Percentiles rank a stretch among this genome's conserved stretches.
Evolutionary conservation across 1,139 yeast species (phyloP).

Genomic region (Keqinozyma sinolaborantium): DNA sequence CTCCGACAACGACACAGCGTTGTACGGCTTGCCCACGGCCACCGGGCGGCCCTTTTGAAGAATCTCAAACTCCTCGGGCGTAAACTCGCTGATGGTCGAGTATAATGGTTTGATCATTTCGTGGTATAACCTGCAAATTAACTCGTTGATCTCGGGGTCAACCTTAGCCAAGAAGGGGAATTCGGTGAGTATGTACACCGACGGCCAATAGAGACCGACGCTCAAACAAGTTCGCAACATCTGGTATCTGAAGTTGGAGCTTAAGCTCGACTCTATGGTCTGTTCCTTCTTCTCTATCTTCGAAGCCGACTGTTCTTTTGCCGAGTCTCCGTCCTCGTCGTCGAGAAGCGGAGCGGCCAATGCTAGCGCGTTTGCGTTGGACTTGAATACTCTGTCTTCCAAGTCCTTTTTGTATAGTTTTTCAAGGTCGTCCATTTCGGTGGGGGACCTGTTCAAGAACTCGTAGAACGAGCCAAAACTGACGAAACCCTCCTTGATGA

Average conservation of each 20-base stretch:
- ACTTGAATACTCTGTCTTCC: conserved; percentile 59
- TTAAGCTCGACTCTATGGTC: conserved; percentile 15
- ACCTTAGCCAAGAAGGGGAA: conserved; percentile 63
- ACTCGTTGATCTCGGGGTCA: conserved; percentile 48
- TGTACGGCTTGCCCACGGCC: conserved; percentile 28
- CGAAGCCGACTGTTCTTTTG: conserved; percentile 6
- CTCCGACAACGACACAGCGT: conserved; percentile 28
- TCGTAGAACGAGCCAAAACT: conserved; percentile 62
- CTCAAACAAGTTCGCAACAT: conserved; percentile 54
- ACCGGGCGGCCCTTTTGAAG: conserved; percentile 21
- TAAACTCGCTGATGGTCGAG: conserved; percentile 13
- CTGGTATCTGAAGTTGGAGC: conserved; percentile 25
- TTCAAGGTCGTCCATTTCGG: conserved; percentile 40
- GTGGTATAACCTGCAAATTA: conserved; percentile 50
- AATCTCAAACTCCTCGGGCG: conserved; percentile 14
- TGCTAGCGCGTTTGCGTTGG: conserved; percentile 79
- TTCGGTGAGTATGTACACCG: conserved; percentile 55
- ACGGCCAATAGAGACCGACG: conserved; percentile 63
- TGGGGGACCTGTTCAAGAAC: conserved; percentile 47
- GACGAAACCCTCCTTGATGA: conserved; percentile 68
- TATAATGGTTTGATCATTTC: conserved; percentile 52
- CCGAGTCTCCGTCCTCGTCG: conserved; percentile 43
- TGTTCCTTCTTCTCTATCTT: conserved; percentile 6
- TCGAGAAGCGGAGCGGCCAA: conserved; percentile 80
- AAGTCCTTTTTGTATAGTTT: conserved; percentile 45